These are phyloP conservation scores for Candida tammaniensis DNA, from an alignment of 805 yeast species.

Conservation along the genomic window DNA sequence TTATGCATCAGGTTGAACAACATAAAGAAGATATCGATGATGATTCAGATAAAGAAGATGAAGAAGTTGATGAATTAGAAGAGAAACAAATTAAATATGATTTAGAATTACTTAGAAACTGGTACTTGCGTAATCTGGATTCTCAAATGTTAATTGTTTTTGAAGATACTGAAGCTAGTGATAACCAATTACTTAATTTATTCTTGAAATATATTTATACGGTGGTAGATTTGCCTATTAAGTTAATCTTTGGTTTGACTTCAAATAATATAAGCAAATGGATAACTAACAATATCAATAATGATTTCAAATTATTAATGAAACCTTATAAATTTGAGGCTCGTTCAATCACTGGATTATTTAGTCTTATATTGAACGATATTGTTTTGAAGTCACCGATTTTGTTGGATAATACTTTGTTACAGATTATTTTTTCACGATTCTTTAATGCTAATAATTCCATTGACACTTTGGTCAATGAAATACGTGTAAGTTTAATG, in stretches of 20 bases:
- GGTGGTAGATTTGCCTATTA: slow-evolving; percentile 24
- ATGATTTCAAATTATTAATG: slow-evolving; percentile 25
- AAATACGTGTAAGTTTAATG: slow-evolving; percentile 36
- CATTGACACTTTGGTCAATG: slow-evolving; percentile 36
- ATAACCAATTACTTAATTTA: slow-evolving; percentile 33
- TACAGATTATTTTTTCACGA: slow-evolving; percentile 29
- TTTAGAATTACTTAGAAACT: slow-evolving; percentile 21
- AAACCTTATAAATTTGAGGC: slow-evolving; percentile 32
- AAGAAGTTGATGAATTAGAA: slow-evolving; percentile 12
- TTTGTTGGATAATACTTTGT: slow-evolving; percentile 21
- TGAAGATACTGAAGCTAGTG: slow-evolving; percentile 38
- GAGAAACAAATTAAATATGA: slow-evolving; percentile 27
- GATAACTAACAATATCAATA: slow-evolving; percentile 32
- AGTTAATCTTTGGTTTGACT: slow-evolving; percentile 35
- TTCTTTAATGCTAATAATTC: slow-evolving; percentile 40
- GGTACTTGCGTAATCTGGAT: slow-evolving; percentile 1
- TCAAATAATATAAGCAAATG: slow-evolving; percentile 34
- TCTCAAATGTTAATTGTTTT: slow-evolving; percentile 19
- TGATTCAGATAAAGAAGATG: slow-evolving; percentile 15
- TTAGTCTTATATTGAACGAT: slow-evolving; percentile 31
- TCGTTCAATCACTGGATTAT: slow-evolving; percentile 28
- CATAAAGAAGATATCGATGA: slow-evolving; percentile 11
- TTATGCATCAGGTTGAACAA: slow-evolving; percentile 24
- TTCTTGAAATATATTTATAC: slow-evolving; percentile 29
- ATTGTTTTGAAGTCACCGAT: slow-evolving; percentile 20